Percentiles rank a stretch among this genome's conserved stretches.
Evolutionary conservation across 352 stramenopile species (phyloP).

Genomic region (Phytopythium chamaehyphon): DNA sequence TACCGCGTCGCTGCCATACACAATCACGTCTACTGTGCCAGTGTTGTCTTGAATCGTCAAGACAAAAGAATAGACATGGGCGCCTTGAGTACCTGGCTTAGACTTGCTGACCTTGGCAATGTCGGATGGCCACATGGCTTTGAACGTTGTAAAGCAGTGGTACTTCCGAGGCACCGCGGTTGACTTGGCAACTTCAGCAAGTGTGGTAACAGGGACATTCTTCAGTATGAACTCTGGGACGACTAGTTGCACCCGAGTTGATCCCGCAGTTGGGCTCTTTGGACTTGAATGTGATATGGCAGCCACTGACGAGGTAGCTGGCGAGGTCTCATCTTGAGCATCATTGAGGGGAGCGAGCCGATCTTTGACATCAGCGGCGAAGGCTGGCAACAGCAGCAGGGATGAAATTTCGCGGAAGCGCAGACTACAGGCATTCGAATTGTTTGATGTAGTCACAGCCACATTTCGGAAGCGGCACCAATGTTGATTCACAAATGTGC

Average conservation of each 20-base stretch:
- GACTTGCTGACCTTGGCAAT: constrained; percentile 48
- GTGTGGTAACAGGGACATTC: constrained; percentile 37
- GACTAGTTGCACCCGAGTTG: constrained; percentile 17
- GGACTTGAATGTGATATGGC: too few relatives aligned
- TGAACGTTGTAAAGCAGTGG: constrained; percentile 46
- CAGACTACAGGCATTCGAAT: constrained; percentile 17
- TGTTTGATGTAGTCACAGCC: constrained; percentile 33
- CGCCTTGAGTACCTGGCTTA: constrained; percentile 13
- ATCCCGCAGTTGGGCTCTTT: not conserved
- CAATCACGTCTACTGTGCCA: constrained; percentile 55
- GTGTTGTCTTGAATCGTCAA: constrained; percentile 45
- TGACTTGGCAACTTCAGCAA: constrained; percentile 28
- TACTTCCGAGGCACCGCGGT: constrained; percentile 53
- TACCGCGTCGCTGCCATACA: constrained; percentile 70
- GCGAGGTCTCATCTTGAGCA: not conserved
- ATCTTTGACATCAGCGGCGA: constrained; percentile 36
- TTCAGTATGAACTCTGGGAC: constrained; percentile 44
- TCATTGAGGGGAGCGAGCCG: not conserved
- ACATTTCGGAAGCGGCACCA: constrained; percentile 81
- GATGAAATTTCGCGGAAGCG: constrained; percentile 72
- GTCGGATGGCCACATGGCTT: constrained; percentile 40
- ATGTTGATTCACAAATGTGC: constrained; percentile 18
- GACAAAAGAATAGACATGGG: constrained; percentile 71
- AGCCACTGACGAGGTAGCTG: too few relatives aligned
- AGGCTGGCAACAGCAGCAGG: constrained; percentile 52